Conservation (phyloP, 2,329 filamentous ascomycete species). For the Colletotrichum orbiculare region DNA sequence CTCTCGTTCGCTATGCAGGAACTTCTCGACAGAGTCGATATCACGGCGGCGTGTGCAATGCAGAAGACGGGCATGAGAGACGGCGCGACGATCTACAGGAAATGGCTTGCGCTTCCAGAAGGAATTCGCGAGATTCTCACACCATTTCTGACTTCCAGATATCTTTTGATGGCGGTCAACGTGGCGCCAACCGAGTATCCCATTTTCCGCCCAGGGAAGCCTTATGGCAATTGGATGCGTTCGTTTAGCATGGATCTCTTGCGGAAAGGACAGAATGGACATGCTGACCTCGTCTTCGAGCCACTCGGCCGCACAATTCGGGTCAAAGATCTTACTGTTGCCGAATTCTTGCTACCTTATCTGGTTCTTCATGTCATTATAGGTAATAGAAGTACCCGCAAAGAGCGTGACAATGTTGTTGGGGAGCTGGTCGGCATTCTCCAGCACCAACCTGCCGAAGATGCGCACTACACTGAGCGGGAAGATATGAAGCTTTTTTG, state of each 20-base stretch:
- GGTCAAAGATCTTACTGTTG: conserved; percentile 86
- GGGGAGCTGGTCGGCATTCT: conserved; percentile 81
- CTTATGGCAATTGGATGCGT: conserved; percentile 85
- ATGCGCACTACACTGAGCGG: conserved; percentile 68
- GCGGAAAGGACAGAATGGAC: conserved; percentile 78
- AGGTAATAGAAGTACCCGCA: conserved; percentile 69
- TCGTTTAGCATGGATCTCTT: conserved; percentile 85
- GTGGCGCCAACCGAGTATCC: conserved; percentile 75
- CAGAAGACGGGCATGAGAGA: conserved; percentile 55
- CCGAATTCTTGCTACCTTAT: conserved; percentile 90
- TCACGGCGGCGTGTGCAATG: conserved; percentile 67
- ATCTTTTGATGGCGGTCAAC: conserved; percentile 74
- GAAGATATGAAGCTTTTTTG: conserved; percentile 88
- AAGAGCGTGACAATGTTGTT: conserved; percentile 73
- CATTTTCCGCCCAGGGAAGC: conserved; percentile 75
- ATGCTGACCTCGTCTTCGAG: conserved; percentile 81
- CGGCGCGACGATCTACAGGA: conserved; percentile 71
- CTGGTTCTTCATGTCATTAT: conserved; percentile 85
- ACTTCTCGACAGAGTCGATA: conserved; percentile 80
- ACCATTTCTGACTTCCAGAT: conserved; percentile 88
- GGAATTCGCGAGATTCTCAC: conserved; percentile 83
- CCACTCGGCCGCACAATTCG: conserved; percentile 85
- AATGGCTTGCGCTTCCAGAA: conserved; percentile 84
- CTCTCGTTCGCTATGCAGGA: conserved; percentile 96
- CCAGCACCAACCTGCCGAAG: conserved; percentile 63